Base-by-base conservation (phyloP, 768 basidiomycete genomes). In the Saitozyma sp. region DNA sequence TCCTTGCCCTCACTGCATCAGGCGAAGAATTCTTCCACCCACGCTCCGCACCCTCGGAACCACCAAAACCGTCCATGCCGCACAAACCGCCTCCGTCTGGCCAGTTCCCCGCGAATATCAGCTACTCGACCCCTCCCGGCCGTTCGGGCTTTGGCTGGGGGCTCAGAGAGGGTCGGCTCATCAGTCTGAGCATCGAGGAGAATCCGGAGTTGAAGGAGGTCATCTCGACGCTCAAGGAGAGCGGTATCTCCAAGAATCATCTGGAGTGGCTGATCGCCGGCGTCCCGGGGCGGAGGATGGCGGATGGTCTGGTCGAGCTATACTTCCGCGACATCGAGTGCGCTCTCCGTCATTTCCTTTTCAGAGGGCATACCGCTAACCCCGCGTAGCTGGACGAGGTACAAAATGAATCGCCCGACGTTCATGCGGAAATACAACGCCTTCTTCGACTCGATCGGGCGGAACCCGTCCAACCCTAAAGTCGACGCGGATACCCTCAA, bases 351-450 rank as follows among this genome's bases (percentile, higher is more conserved):
- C 8, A n/a, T 41, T 6, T 13, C 50, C 16, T 42, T 50, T n/a
- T 11, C 49, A n/a, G 4, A 46, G 13, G 45, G 14, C 50, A 41
- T 50, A 8, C 37, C 6, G 58, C 58, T 66, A 38, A 69, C 11
- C 17, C 5, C n/a, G 6, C 6, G n/a, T 59, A 80, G 79, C 68
- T 80, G 80, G 80, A 79, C 78, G n/a, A 62, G 80, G n/a, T 80
- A 79, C 56, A 79, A 80, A 54, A 74, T 79, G 66, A 78, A 79
- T 61, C 73, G 73, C 52, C 70, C 75, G 14, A 66, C 70, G 9
- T 80, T 80, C 60, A 73, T 76, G 56, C 57, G 64, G n/a, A 68
- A 74, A 29, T 80, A 79, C 54, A 67, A 69, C 48, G 61, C 64
- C 9, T 80, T 80, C 59, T 80, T 78, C 71, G 78, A 79, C 59